Base-by-base conservation (phyloP, 805 yeast genomes). In the Kodamaea fukazawae region DNA sequence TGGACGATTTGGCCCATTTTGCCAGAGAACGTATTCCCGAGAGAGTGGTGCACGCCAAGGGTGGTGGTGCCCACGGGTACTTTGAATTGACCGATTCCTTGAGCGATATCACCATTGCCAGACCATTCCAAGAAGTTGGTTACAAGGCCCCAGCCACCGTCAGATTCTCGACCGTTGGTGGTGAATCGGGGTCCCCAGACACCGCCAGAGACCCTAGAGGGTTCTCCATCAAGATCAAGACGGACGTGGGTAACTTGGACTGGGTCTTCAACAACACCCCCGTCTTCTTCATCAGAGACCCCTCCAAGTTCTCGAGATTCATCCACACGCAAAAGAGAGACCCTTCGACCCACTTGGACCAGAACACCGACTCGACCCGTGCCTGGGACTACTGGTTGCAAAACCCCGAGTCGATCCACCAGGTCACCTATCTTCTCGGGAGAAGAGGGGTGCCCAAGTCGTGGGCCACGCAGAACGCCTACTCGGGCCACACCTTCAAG, bases 1-100 rank as follows among this genome's bases (percentile, higher is more conserved):
- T 87, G 53, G 96, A 87, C 55, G 75, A 87, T 2, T 64, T 87
- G 42, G 90, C 95, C 14, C 96, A 86, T 62, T 87, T 87, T 54
- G 95, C 86, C 66, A 75, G 95, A 51, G 96, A 87, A 65, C 73
- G 96, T 64, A 83, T 87, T 48, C 96, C 96, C 9, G 96, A 88
- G 68, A 75, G 96, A 65, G 95, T 87, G 42, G 96, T 88, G 26
- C 96, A 87, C 58, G 96, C 96, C 40, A 87, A 87, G 61, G 96
- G 96, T 51, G 84, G 90, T 10, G 96, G 96, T 57, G 96, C 96
- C 7, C 86, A 73, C 59, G 96, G 96, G 49, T 76, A 73, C 49
- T 88, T 88, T 59, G 95, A 85, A 62, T 90, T 83, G 38, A 87
- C 96, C 9, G 91, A 87, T 17, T 45, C 49, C 16, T 41, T 45